phyloP scores from a whole-genome alignment of 2,329 filamentous ascomycete genomes.

The Ceratocystis variospora region DNA sequence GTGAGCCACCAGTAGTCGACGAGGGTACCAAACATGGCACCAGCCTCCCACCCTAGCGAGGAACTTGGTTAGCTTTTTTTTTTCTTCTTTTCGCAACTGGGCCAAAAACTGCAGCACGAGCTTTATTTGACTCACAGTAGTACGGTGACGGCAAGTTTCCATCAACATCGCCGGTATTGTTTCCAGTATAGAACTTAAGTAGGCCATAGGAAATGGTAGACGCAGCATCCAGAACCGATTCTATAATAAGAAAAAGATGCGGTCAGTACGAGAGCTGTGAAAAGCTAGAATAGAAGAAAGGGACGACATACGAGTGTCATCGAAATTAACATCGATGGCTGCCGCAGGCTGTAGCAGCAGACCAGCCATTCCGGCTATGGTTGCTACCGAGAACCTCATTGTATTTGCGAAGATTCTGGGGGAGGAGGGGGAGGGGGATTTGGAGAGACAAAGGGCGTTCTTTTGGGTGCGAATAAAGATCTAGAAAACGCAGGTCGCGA shows the following conservation, averaged over 20 bases:
- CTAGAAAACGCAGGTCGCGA: not conserved
- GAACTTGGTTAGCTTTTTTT: constrained; percentile 26
- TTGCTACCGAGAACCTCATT: constrained; percentile 18
- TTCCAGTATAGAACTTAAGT: constrained; percentile 40
- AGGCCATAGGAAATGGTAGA: constrained; percentile 35
- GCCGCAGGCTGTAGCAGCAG: constrained; percentile 13
- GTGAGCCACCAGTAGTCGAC: constrained; percentile 62
- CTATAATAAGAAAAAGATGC: constrained; percentile 28
- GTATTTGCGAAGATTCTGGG: not conserved
- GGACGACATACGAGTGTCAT: constrained; percentile 25
- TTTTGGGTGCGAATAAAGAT: constrained; percentile 3
- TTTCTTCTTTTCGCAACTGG: constrained; percentile 25
- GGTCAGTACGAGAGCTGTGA: constrained; percentile 18
- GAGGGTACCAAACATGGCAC: constrained; percentile 55
- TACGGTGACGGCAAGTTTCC: constrained; percentile 47
- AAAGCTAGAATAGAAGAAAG: constrained; percentile 3
- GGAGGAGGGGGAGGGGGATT: not conserved
- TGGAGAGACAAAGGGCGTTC: not conserved
- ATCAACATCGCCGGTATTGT: constrained; percentile 44
- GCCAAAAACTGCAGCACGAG: not conserved
- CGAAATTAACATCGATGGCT: constrained; percentile 19
- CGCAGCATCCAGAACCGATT: constrained; percentile 37
- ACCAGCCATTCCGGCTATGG: constrained; percentile 13
- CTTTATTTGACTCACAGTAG: constrained; percentile 40
- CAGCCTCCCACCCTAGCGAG: constrained; percentile 49